These are phyloP conservation scores for Botrytis cinerea DNA, from an alignment of 2,329 filamentous ascomycete genomes.

Conservation along the genomic window DNA sequence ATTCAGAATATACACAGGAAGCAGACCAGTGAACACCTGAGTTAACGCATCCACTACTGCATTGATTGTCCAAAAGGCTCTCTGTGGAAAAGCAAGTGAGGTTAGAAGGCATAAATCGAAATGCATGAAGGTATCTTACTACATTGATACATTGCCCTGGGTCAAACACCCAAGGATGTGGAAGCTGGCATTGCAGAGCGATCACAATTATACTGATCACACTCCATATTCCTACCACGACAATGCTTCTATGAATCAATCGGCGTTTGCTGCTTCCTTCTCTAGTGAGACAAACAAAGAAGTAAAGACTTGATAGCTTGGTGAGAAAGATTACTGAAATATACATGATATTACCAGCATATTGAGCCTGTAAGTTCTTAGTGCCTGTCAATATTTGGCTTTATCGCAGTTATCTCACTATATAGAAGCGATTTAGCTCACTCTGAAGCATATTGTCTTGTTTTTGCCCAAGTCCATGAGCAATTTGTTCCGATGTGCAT, in stretches of 20 bases:
- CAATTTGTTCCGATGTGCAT: slow-evolving; percentile 3
- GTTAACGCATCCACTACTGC: not conserved
- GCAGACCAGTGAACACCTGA: not conserved
- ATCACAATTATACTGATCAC: slow-evolving; percentile 2
- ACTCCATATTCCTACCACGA: not conserved
- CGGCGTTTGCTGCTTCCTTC: not conserved
- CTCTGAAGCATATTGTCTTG: not conserved
- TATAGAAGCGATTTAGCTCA: not conserved
- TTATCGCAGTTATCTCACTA: not conserved
- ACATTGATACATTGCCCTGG: slow-evolving; percentile 8
- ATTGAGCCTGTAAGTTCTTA: slow-evolving; percentile 6
- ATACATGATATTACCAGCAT: slow-evolving; percentile 13
- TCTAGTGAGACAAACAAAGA: slow-evolving; percentile 12
- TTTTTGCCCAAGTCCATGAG: slow-evolving; percentile 10
- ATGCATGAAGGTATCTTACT: not conserved
- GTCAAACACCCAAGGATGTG: not conserved
- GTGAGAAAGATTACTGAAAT: not conserved
- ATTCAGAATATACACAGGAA: slow-evolving; percentile 14
- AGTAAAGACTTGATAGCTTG: slow-evolving; percentile 4
- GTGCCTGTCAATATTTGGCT: not conserved
- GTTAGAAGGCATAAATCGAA: not conserved
- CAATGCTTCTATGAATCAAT: not conserved
- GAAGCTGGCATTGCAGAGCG: slow-evolving; percentile 7
- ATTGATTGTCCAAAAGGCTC: slow-evolving; percentile 16
- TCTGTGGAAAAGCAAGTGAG: not conserved